Evolutionary conservation across 2,329 filamentous ascomycete species (phyloP), one percentile per base, ranked within the genome.

Genomic region (Penicillium sp.): DNA sequence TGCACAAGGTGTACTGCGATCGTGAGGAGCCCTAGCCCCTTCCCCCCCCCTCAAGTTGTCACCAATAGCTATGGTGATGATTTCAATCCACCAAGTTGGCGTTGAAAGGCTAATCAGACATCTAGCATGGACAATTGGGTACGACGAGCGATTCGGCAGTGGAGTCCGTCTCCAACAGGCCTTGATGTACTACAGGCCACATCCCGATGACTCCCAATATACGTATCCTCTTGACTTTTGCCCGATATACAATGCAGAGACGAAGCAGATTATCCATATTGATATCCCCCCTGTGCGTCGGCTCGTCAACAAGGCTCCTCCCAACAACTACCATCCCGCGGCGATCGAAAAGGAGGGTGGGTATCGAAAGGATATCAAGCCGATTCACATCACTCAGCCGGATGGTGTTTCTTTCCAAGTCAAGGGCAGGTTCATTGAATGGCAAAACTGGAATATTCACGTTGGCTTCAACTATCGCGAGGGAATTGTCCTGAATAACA

Each of bases 1-100:
- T 96, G 90, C 75, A 93, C 75, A 95, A 95, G 71, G 88, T 96
- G 41, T 95, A 94, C 74, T 95, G 90, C 69, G 90, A 96, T 66
- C 89, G 82, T 78, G 66, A 70, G 79, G 77, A 9, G 7, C 12
- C 29, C 3, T 13, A 18, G 18, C 3, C 3, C 18, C 18, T 18
- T 18, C 18, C 18, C 18, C 18, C 18, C 18, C 18, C 18, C 3
- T 18, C 18, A 18, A 18, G 18, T 18, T 18, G 18, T 18, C 18
- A 18, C 18, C 18, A 18, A 18, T 18, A 18, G 18, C 18, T 18
- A 18, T 18, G 18, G 18, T 18, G 18, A 18, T 18, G 18, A 18
- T 18, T 18, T 18, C 18, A 18, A 18, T 18, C 18, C 3, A 18
- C 3, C 18, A 18, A 18, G 25, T 26, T 9, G 29, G 8, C 11